phyloP scores from a whole-genome alignment of 805 yeast genomes.

The Candida ficus region DNA sequence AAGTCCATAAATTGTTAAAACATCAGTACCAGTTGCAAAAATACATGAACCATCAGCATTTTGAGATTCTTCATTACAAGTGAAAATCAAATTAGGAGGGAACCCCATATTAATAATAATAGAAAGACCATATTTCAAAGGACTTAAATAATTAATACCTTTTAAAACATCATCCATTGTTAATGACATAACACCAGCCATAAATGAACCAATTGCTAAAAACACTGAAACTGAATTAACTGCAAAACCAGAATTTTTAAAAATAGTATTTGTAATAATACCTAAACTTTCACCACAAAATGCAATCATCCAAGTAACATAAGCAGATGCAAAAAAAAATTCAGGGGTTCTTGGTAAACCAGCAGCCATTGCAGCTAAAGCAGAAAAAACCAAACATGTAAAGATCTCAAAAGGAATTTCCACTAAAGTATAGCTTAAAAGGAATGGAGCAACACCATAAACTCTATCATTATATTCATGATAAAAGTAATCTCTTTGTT shows the following conservation, averaged over 20 bases:
- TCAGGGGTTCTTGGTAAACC: constrained; percentile 68
- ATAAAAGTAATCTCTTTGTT: constrained; percentile 70
- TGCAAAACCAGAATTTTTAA: constrained; percentile 75
- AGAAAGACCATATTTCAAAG: constrained; percentile 65
- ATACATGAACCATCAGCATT: constrained; percentile 42
- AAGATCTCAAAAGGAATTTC: constrained; percentile 67
- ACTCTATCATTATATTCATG: constrained; percentile 74
- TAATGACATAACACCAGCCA: constrained; percentile 83
- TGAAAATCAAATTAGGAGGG: constrained; percentile 36
- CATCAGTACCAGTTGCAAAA: constrained; percentile 49
- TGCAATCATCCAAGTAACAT: constrained; percentile 47
- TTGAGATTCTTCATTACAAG: constrained; percentile 34
- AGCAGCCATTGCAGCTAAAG: constrained; percentile 60
- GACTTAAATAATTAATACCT: constrained; percentile 73
- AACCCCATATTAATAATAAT: constrained; percentile 53
- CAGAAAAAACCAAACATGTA: constrained; percentile 53
- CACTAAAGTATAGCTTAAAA: constrained; percentile 49
- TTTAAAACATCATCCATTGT: constrained; percentile 64
- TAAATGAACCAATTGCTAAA: constrained; percentile 65
- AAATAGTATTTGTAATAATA: constrained; percentile 67
- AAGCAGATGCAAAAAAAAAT: constrained; percentile 61
- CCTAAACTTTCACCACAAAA: constrained; percentile 86
- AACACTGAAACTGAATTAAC: constrained; percentile 65
- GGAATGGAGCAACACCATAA: constrained; percentile 64
- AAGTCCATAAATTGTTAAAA: constrained; percentile 42